phyloP scores from a whole-genome alignment of 2,329 filamentous ascomycete genomes.

The Xylariaceae sp. region DNA sequence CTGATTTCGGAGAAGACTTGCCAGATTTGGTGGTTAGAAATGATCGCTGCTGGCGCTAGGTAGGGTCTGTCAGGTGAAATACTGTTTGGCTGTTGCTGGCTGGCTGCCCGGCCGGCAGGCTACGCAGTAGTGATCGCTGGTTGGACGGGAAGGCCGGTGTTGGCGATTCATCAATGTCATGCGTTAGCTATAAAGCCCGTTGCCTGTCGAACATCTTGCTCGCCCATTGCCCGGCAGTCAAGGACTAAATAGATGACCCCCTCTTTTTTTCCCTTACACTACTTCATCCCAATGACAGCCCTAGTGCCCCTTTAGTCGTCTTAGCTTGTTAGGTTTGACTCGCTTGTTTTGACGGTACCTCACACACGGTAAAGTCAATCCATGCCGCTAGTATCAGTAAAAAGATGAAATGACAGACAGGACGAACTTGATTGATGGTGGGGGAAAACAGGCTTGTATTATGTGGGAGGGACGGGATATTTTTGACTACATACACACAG shows the following conservation, averaged over 20 bases:
- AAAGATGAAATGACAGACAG: too few species aligned
- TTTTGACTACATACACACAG: too few species aligned
- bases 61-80: slow-evolving; percentile 20
- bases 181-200: slow-evolving; percentile 4
- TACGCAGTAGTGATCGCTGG: too few species aligned
- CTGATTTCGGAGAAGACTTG: slow-evolving; percentile 20
- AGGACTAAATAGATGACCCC: background rate
- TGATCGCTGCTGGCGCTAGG: slow-evolving; percentile 20
- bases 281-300: too few species aligned
- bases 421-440: too few species aligned
- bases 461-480: too few species aligned
- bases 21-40: slow-evolving; percentile 12
- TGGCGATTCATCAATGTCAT: slow-evolving; percentile 11
- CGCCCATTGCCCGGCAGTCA: background rate
- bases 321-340: background rate
- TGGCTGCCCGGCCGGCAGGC: too few species aligned
- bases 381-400: background rate
- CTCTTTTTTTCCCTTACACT: too few species aligned
- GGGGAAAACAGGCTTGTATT: too few species aligned
- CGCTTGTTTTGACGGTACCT: background rate
- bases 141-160: slow-evolving; percentile 26
- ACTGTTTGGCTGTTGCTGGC: background rate
- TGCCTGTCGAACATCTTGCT: background rate
- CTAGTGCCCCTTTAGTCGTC: too few species aligned
- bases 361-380: background rate